These are phyloP conservation scores for Ilyonectria sp. DNA, from an alignment of 2,329 filamentous ascomycete species.

Conservation along the genomic window DNA sequence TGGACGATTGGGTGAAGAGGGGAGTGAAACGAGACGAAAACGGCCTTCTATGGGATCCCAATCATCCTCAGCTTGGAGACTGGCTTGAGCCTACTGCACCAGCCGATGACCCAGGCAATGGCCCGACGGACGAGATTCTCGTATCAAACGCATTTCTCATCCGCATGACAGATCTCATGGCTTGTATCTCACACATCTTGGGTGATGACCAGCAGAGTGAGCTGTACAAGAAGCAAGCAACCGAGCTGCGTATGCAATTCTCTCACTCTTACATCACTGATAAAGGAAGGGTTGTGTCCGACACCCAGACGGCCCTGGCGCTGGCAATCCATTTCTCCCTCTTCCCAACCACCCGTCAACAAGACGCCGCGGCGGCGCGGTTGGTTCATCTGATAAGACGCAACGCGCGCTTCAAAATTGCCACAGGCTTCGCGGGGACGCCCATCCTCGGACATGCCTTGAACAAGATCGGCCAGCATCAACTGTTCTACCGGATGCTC, in stretches of 20 bases:
- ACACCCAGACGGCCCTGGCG: constrained; percentile 58
- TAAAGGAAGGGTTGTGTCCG: constrained; percentile 1
- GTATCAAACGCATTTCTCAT: constrained; percentile 23
- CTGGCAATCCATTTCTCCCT: constrained; percentile 57
- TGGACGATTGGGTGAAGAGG: constrained; percentile 56
- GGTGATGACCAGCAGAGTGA: constrained; percentile 23
- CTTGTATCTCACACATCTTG: constrained; percentile 51
- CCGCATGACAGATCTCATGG: constrained; percentile 54
- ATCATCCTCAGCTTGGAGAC: constrained; percentile 27
- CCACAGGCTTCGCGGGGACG: constrained; percentile 60
- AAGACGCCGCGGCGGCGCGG: constrained; percentile 42
- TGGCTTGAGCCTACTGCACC: constrained; percentile 35
- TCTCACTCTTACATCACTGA: not conserved
- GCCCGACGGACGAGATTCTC: constrained; percentile 3
- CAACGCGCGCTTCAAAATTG: constrained; percentile 53
- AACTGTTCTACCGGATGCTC: constrained; percentile 63
- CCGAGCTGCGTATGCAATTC: not conserved
- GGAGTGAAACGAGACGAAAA: constrained; percentile 53
- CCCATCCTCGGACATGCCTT: constrained; percentile 54
- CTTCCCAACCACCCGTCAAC: constrained; percentile 41
- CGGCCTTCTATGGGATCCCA: constrained; percentile 54
- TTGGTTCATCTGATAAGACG: constrained; percentile 51
- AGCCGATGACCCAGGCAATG: constrained; percentile 8
- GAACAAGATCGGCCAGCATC: constrained; percentile 44
- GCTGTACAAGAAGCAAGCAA: not conserved